These are phyloP conservation scores for Zopfochytrium polystomum DNA, from an alignment of 371 early-diverging fungal species.

Conservation along the genomic window DNA sequence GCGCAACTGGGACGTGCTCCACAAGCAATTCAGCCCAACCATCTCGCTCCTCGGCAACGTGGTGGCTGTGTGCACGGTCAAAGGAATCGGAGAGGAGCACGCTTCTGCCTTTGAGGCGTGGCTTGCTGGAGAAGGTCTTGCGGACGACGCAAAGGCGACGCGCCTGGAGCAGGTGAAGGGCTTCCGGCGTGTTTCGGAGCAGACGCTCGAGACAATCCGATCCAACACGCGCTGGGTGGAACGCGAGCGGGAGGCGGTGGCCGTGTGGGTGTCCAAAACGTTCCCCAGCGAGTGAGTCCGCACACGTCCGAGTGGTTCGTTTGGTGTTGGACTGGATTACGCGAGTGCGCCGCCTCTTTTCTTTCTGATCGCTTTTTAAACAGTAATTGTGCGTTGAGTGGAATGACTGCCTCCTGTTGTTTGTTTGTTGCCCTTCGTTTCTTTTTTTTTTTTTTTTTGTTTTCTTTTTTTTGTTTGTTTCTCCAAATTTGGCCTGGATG, in stretches of 20 bases:
- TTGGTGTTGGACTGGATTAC: too few relatives aligned
- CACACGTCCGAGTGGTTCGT: too few relatives aligned
- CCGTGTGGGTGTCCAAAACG: slow-evolving; percentile 75
- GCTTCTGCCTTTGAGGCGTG: slow-evolving; percentile 42
- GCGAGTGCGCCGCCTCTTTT: too few relatives aligned
- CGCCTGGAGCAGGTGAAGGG: slow-evolving; percentile 48
- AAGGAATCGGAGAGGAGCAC: slow-evolving; percentile 30
- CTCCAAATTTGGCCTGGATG: too few relatives aligned
- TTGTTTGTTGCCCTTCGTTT: too few relatives aligned
- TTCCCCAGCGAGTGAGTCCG: too few relatives aligned
- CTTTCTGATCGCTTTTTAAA: too few relatives aligned
- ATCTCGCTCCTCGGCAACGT: slow-evolving; percentile 73
- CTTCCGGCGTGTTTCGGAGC: slow-evolving; percentile 71
- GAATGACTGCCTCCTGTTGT: too few relatives aligned
- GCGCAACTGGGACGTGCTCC: slow-evolving; percentile 65
- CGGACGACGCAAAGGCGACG: slow-evolving; percentile 44
- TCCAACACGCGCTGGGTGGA: slow-evolving; percentile 75
- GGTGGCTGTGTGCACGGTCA: slow-evolving; percentile 37
- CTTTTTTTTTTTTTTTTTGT: too few relatives aligned
- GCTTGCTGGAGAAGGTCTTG: slow-evolving; percentile 66
- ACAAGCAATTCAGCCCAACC: slow-evolving; percentile 64
- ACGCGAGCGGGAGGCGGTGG: slow-evolving; percentile 69
- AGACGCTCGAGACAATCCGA: slow-evolving; percentile 80
- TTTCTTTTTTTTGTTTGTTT: too few relatives aligned
- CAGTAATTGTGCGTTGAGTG: too few relatives aligned